phyloP scores from a whole-genome alignment of 73 alveolate genomes.

The Uronychia binucleata region DNA sequence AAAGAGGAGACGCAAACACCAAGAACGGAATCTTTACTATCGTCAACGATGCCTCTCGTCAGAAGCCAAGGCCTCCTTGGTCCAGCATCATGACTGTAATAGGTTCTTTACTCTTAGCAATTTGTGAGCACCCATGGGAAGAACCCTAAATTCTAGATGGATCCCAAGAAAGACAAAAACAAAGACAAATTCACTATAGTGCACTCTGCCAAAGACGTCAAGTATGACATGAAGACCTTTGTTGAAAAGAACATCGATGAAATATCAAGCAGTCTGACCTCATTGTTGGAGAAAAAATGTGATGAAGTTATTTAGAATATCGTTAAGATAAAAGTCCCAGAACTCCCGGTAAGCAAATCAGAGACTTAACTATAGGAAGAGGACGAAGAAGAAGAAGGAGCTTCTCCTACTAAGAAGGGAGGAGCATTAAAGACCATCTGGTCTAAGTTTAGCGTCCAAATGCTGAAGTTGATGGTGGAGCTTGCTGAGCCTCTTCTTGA shows the following conservation, averaged over 20 bases:
- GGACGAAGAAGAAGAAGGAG: conserved; percentile 76
- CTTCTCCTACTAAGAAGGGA: conserved; percentile 61
- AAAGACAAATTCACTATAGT: conserved; percentile 70
- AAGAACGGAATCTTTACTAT: conserved; percentile 66
- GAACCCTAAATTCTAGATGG: conserved; percentile 39
- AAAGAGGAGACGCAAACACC: conserved; percentile 40
- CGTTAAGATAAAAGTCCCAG: background rate
- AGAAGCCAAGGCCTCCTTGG: conserved; percentile 64
- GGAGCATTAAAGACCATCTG: conserved; percentile 86
- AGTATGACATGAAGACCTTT: conserved; percentile 79
- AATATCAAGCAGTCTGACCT: conserved; percentile 68
- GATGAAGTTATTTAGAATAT: conserved; percentile 12
- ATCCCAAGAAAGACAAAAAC: conserved; percentile 37
- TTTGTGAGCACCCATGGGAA: conserved; percentile 16
- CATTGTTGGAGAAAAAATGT: conserved; percentile 47
- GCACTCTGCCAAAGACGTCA: conserved; percentile 95
- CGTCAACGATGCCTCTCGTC: conserved; percentile 62
- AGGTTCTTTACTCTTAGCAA: conserved; percentile 18
- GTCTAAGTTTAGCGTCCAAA: conserved; percentile 88
- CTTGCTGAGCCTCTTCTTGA: conserved; percentile 64
- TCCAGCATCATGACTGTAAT: conserved; percentile 17
- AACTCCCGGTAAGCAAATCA: conserved; percentile 15
- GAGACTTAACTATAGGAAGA: conserved; percentile 48
- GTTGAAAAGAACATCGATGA: conserved; percentile 95
- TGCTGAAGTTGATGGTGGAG: conserved; percentile 87